A percentile compares a stretch with the other conserved stretches of the same genome.
Evolutionary conservation across 2,329 filamentous ascomycete species (phyloP).

Genomic region (Scolecobasidium constrictum): DNA sequence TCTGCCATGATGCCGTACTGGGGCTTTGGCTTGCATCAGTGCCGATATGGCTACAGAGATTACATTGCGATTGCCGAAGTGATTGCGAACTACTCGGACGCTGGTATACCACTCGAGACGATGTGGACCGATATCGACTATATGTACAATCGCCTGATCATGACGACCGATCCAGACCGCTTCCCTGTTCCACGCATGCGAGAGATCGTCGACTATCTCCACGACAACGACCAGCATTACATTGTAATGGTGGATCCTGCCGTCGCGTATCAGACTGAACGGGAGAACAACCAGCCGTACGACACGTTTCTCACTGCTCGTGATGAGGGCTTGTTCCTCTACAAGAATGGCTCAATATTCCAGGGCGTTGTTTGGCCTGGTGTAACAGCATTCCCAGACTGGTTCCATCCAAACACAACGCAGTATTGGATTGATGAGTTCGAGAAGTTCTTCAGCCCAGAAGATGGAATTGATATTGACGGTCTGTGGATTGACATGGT

Average conservation of each 20-base stretch:
- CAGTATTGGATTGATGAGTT: slow-evolving; percentile 64
- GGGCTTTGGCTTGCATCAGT: slow-evolving; percentile 42
- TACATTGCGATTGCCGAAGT: slow-evolving; percentile 56
- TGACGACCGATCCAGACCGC: slow-evolving; percentile 53
- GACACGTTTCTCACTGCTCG: slow-evolving; percentile 50
- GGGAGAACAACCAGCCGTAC: slow-evolving; percentile 22
- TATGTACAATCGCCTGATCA: slow-evolving; percentile 41
- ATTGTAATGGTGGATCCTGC: slow-evolving; percentile 71
- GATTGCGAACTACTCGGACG: slow-evolving; percentile 54
- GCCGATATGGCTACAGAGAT: slow-evolving; percentile 43
- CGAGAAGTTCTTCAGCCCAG: slow-evolving; percentile 48
- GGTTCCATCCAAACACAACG: slow-evolving; percentile 57
- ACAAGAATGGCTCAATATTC: slow-evolving; percentile 43
- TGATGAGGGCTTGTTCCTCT: slow-evolving; percentile 43
- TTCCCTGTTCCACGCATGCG: slow-evolving; percentile 53
- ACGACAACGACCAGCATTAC: slow-evolving; percentile 56
- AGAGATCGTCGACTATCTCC: slow-evolving; percentile 55
- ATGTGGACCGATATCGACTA: slow-evolving; percentile 66
- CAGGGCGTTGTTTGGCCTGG: slow-evolving; percentile 69
- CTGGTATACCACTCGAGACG: slow-evolving; percentile 57
- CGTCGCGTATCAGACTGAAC: slow-evolving; percentile 29
- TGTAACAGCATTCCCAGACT: slow-evolving; percentile 62
- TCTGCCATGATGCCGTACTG: slow-evolving; percentile 42
- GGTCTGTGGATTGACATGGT: slow-evolving; percentile 49
- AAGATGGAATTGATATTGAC: slow-evolving; percentile 62